Conservation (phyloP, 2,329 filamentous ascomycete species). For the Aspergillus calidoustus region DNA sequence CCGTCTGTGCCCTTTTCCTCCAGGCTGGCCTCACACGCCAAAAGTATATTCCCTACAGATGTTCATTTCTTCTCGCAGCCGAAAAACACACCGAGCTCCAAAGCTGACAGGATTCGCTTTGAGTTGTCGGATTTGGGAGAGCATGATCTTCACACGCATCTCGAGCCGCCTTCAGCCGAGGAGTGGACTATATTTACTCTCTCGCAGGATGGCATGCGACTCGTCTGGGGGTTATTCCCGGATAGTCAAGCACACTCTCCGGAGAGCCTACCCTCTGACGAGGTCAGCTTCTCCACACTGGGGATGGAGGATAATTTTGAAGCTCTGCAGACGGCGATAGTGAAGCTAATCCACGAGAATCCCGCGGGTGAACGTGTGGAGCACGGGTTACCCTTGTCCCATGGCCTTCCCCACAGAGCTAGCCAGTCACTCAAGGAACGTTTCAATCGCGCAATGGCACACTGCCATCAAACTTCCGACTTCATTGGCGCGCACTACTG, state of each 20-base stretch:
- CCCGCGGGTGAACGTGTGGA: conserved; percentile 69
- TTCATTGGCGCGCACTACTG: conserved; percentile 84
- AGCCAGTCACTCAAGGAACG: conserved; percentile 38
- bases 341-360: conserved; percentile 80
- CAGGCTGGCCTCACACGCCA: conserved; percentile 30
- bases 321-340: conserved; percentile 76
- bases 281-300: conserved; percentile 38
- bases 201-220: conserved; percentile 69
- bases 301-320: conserved; percentile 81
- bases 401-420: conserved; percentile 11
- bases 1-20: conserved; percentile 33
- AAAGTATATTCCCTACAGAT: conserved; percentile 38
- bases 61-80: conserved; percentile 32
- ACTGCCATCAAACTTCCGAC: conserved; percentile 78
- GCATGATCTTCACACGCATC: conserved; percentile 55
- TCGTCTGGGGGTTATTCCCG: conserved; percentile 68
- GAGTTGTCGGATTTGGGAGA: conserved; percentile 46
- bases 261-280: conserved; percentile 59
- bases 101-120: conserved; percentile 47
- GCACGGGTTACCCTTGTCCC: conserved; percentile 19
- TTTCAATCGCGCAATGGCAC: conserved; percentile 71
- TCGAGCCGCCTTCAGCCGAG: conserved; percentile 79
- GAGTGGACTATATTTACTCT: conserved; percentile 83
- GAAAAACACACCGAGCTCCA: conserved; percentile 35
- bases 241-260: conserved; percentile 68